Evolutionary conservation across 257 asterid species (phyloP).

Genomic region (Capsicum rhomboideum): DNA sequence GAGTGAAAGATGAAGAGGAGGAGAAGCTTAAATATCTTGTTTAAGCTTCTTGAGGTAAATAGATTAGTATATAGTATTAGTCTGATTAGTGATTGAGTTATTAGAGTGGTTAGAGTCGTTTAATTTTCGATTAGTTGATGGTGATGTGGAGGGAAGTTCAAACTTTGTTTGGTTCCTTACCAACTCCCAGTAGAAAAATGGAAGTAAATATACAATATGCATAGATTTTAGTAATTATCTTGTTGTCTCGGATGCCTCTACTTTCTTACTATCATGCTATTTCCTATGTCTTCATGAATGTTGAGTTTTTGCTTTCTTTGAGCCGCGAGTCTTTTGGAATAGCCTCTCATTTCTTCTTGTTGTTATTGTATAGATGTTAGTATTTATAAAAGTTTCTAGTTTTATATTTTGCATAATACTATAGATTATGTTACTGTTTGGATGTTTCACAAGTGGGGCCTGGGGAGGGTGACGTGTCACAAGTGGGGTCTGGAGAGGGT

Average conservation of each 20-base stretch:
- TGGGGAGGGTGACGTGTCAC: too few relatives aligned
- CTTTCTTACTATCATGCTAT: too few relatives aligned
- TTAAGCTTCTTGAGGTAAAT: background rate
- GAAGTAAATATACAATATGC: background rate
- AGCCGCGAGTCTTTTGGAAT: too few relatives aligned
- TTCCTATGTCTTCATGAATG: too few relatives aligned
- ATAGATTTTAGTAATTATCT: background rate
- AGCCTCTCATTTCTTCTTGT: too few relatives aligned
- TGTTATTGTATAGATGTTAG: too few relatives aligned
- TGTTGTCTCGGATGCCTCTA: too few relatives aligned
- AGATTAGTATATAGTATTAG: background rate
- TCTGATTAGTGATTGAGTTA: background rate
- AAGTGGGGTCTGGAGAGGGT: too few relatives aligned
- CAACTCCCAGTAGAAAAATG: background rate
- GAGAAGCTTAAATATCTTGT: background rate
- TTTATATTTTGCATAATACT: background rate
- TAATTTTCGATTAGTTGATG: background rate
- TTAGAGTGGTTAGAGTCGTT: background rate
- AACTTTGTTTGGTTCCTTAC: background rate
- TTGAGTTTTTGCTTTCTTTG: too few relatives aligned
- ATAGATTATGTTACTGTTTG: background rate
- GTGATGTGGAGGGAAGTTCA: background rate
- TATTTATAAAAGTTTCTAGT: background rate
- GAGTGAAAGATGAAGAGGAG: too few relatives aligned
- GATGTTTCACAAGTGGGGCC: background rate